Percentiles rank a stretch among this genome's conserved stretches.
Evolutionary conservation across 768 basidiomycete genomes (phyloP).

Genomic region (Daedaleopsis sinensis): DNA sequence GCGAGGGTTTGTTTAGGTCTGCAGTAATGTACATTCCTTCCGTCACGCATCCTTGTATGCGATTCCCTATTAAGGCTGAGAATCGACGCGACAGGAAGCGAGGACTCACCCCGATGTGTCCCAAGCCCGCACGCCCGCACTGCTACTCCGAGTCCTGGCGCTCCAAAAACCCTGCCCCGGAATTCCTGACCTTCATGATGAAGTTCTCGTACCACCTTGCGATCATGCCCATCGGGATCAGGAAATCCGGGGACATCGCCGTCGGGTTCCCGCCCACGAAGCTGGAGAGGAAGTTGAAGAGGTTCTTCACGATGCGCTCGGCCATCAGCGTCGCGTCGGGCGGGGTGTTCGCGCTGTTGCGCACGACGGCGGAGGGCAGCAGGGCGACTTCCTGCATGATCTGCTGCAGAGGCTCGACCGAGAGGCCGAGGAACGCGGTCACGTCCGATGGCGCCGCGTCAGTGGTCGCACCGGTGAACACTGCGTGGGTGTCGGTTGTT

Average conservation of each 20-base stretch:
- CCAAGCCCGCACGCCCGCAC: neutral
- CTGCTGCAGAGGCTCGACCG: slow-evolving; percentile 72
- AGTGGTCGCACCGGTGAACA: slow-evolving; percentile 32
- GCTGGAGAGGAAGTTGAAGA: slow-evolving; percentile 27
- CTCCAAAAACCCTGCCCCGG: slow-evolving; percentile 22
- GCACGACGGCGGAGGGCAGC: slow-evolving; percentile 39
- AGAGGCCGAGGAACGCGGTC: slow-evolving; percentile 76
- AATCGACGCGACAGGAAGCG: too few relatives aligned
- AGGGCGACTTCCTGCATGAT: slow-evolving; percentile 61
- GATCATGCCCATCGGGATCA: slow-evolving; percentile 24
- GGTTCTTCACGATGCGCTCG: slow-evolving; percentile 61
- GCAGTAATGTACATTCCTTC: too few relatives aligned
- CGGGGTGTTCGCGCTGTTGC: slow-evolving; percentile 18
- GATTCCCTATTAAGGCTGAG: too few relatives aligned
- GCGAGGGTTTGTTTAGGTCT: too few relatives aligned
- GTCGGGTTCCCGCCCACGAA: slow-evolving; percentile 20
- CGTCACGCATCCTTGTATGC: too few relatives aligned
- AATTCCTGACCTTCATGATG: slow-evolving; percentile 22
- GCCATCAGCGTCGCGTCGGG: slow-evolving; percentile 58
- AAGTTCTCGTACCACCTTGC: slow-evolving; percentile 27
- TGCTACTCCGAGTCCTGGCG: slow-evolving; percentile 17
- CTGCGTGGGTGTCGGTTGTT: slow-evolving; percentile 32
- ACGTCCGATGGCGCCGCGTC: slow-evolving; percentile 42
- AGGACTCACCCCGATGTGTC: too few relatives aligned
- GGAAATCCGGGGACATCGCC: slow-evolving; percentile 13